Conservation (phyloP, 805 yeast species). For the Barnettozyma vustinii region DNA sequence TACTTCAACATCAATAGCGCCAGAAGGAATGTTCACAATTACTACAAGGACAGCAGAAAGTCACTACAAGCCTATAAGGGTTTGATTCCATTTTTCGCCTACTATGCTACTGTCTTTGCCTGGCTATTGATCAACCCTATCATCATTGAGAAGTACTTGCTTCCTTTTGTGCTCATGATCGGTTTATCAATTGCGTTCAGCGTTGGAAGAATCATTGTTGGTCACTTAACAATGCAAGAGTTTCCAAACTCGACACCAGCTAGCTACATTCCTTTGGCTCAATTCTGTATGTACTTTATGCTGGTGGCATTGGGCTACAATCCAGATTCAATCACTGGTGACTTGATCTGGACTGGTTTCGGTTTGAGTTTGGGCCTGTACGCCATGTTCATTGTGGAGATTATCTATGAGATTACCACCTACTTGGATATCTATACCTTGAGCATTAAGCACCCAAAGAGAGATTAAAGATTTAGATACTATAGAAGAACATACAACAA, state of each 20-base stretch:
- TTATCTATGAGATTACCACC: constrained; percentile 71
- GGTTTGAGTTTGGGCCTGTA: constrained; percentile 66
- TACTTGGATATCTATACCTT: constrained; percentile 84
- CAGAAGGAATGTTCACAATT: constrained; percentile 48
- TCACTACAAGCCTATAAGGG: constrained; percentile 42
- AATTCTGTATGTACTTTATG: constrained; percentile 31
- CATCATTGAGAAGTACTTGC: constrained; percentile 28
- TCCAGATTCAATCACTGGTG: constrained; percentile 38
- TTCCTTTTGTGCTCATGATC: constrained; percentile 63
- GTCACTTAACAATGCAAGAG: constrained; percentile 73
- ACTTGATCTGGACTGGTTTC: constrained; percentile 59
- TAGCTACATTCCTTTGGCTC: constrained; percentile 54
- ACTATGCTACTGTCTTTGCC: constrained; percentile 24
- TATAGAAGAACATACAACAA: neutral
- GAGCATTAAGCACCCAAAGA: constrained; percentile 73
- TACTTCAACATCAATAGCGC: constrained; percentile 67
- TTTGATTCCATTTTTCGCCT: constrained; percentile 57
- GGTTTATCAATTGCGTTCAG: constrained; percentile 75
- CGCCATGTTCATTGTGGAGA: constrained; percentile 66
- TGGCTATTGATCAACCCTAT: constrained; percentile 50
- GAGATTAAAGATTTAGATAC: constrained; percentile 17
- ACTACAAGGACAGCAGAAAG: constrained; percentile 32
- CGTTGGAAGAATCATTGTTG: constrained; percentile 88
- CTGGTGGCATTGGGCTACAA: constrained; percentile 27
- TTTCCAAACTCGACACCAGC: constrained; percentile 76